Percentiles rank a stretch among this genome's conserved stretches.
Conservation (phyloP, 2,329 filamentous ascomycete species). For the Endocalyx cinctus region DNA sequence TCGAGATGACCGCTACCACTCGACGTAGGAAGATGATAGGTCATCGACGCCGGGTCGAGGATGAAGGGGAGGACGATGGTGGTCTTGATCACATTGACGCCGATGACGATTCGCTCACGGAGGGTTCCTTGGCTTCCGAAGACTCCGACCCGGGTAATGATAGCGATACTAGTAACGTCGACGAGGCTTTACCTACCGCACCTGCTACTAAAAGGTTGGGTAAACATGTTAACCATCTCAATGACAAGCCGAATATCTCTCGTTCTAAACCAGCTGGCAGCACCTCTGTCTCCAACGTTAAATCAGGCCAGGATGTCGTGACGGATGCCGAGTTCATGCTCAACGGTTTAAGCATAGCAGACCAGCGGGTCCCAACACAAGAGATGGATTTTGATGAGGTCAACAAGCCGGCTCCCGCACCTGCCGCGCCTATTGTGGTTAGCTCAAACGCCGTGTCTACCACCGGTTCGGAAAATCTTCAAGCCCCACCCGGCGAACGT, state of each 20-base stretch:
- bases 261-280: conserved; percentile 20
- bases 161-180: conserved; percentile 61
- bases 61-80: conserved; percentile 66
- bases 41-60: conserved; percentile 63
- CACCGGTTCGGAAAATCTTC: conserved; percentile 36
- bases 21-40: conserved; percentile 63
- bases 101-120: conserved; percentile 63
- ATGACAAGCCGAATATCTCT: conserved; percentile 25
- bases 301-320: conserved; percentile 33
- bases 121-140: conserved; percentile 59
- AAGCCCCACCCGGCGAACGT: conserved; percentile 61
- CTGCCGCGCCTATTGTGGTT: conserved; percentile 48
- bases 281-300: conserved; percentile 26
- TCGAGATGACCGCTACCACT: conserved; percentile 43
- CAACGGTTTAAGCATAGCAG: conserved; percentile 45
- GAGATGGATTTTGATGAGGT: conserved; percentile 43
- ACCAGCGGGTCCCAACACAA: conserved; percentile 35
- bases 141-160: conserved; percentile 56
- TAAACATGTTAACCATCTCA: conserved; percentile 27
- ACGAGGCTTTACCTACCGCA: conserved; percentile 49
- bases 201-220: conserved; percentile 23
- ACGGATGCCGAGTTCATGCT: conserved; percentile 58
- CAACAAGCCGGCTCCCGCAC: conserved; percentile 29
- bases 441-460: conserved; percentile 45
- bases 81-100: conserved; percentile 50